phyloP scores from a whole-genome alignment of 2,329 filamentous ascomycete genomes.

The Trichocomaceae sp. region DNA sequence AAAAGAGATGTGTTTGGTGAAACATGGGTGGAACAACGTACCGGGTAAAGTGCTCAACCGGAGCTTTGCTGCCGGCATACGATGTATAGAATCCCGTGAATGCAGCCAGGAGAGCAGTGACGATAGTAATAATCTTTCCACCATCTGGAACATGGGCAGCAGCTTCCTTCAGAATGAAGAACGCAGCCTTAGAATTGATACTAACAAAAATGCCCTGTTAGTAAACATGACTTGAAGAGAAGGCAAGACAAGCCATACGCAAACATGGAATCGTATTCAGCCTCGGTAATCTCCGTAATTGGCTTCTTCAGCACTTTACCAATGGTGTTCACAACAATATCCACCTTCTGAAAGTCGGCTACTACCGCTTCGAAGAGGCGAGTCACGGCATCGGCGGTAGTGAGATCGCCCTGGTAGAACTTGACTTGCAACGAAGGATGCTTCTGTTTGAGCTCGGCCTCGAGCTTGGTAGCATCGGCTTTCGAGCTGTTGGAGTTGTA shows the following conservation, averaged over 20 bases:
- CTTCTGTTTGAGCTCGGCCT: conserved; percentile 30
- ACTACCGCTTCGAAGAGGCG: conserved; percentile 37
- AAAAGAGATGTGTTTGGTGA: not conserved
- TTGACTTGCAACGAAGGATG: conserved; percentile 29
- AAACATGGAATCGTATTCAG: conserved; percentile 45
- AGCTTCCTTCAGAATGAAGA: conserved; percentile 42
- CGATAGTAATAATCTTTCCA: conserved; percentile 44
- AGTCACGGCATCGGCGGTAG: conserved; percentile 34
- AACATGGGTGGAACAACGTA: conserved; percentile 23
- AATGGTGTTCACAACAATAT: conserved; percentile 48
- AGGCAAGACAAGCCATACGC: conserved; percentile 24
- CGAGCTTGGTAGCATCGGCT: conserved; percentile 30
- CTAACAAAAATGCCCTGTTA: conserved; percentile 17
- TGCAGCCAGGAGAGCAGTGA: conserved; percentile 42
- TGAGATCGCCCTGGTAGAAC: conserved; percentile 42
- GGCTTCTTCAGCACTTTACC: conserved; percentile 47
- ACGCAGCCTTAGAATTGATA: conserved; percentile 43
- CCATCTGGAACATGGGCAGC: conserved; percentile 39
- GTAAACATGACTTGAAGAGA: not conserved
- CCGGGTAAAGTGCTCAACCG: conserved; percentile 54
- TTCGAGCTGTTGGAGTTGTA: conserved; percentile 39
- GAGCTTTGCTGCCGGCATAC: conserved; percentile 50
- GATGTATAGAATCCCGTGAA: conserved; percentile 43
- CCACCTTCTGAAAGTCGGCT: conserved; percentile 40
- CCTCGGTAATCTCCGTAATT: conserved; percentile 39